Percentiles rank a stretch among this genome's conserved stretches.
phyloP scores from a whole-genome alignment of 2,329 filamentous ascomycete genomes.

The Periconia sp. region DNA sequence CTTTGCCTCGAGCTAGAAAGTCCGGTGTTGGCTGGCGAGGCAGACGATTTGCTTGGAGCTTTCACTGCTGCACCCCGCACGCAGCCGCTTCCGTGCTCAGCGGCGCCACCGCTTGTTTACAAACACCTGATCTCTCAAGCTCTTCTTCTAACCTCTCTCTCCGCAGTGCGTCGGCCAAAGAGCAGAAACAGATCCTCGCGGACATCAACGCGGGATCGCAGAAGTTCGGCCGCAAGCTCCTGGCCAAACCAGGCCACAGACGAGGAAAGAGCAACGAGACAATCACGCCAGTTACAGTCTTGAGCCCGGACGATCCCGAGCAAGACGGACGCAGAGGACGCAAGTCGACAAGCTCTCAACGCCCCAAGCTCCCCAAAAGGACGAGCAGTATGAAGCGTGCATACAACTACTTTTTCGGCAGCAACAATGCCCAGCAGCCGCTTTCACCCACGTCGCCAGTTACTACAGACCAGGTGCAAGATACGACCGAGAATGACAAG shows the following conservation, averaged over 20 bases:
- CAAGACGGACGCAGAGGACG: slow-evolving; percentile 40
- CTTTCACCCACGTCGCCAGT: slow-evolving; percentile 35
- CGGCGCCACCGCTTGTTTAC: slow-evolving; percentile 13
- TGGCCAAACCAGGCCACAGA: slow-evolving; percentile 22
- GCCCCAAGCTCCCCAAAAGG: slow-evolving; percentile 44
- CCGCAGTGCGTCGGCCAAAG: slow-evolving; percentile 39
- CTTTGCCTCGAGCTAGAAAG: no score
- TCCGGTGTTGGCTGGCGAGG: no score
- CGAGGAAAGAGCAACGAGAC: slow-evolving; percentile 31
- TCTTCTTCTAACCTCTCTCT: slow-evolving; percentile 7
- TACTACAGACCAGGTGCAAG: slow-evolving; percentile 25
- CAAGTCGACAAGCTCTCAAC: slow-evolving; percentile 34
- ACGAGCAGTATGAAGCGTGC: slow-evolving; percentile 48
- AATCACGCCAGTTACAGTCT: slow-evolving; percentile 36
- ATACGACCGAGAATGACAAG: slow-evolving; percentile 18
- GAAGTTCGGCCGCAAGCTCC: slow-evolving; percentile 43
- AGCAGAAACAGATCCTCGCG: slow-evolving; percentile 48
- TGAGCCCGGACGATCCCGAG: slow-evolving; percentile 24
- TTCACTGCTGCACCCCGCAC: no score
- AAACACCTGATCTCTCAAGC: slow-evolving; percentile 8
- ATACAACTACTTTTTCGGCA: slow-evolving; percentile 49
- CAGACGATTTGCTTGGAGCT: no score
- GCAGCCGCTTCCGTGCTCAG: no score
- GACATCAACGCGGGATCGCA: slow-evolving; percentile 46
- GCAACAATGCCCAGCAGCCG: slow-evolving; percentile 24